Evolutionary conservation across 2,329 filamentous ascomycete genomes (phyloP).

Genomic region (Pseudocercospora ulei): DNA sequence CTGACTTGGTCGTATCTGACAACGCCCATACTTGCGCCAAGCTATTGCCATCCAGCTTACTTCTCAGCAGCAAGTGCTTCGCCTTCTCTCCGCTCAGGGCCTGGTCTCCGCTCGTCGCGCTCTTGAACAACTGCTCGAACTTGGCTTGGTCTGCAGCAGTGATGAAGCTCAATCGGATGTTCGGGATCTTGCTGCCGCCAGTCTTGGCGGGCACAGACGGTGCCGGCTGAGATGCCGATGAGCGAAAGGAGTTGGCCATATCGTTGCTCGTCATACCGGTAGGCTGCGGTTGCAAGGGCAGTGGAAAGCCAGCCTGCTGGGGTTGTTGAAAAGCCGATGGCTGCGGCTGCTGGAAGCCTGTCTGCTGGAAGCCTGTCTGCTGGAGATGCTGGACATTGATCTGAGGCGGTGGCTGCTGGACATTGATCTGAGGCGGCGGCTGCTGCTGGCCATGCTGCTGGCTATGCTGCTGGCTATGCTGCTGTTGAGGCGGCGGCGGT

Average conservation of each 20-base stretch:
- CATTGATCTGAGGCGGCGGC: slow-evolving; percentile 31
- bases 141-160: slow-evolving; percentile 89
- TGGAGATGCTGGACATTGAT: slow-evolving; percentile 36
- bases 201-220: slow-evolving; percentile 51
- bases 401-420: slow-evolving; percentile 39
- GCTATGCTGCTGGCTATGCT: slow-evolving; percentile 25
- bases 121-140: slow-evolving; percentile 96
- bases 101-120: slow-evolving; percentile 72
- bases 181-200: slow-evolving; percentile 72
- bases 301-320: slow-evolving; percentile 39
- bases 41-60: slow-evolving; percentile 74
- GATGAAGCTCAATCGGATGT: slow-evolving; percentile 89
- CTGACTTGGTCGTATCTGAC: slow-evolving; percentile 90
- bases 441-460: slow-evolving; percentile 28
- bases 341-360: slow-evolving; percentile 32
- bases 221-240: slow-evolving; percentile 42
- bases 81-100: slow-evolving; percentile 88
- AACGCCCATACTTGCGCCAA: slow-evolving; percentile 92
- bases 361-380: slow-evolving; percentile 38
- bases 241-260: slow-evolving; percentile 54
- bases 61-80: slow-evolving; percentile 76
- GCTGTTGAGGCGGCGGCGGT: slow-evolving; percentile 32
- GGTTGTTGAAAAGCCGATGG: slow-evolving; percentile 36
- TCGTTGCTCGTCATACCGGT: slow-evolving; percentile 54
- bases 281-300: slow-evolving; percentile 45